Conservation (phyloP, 345 rosid species). For the Balakata baccata region DNA sequence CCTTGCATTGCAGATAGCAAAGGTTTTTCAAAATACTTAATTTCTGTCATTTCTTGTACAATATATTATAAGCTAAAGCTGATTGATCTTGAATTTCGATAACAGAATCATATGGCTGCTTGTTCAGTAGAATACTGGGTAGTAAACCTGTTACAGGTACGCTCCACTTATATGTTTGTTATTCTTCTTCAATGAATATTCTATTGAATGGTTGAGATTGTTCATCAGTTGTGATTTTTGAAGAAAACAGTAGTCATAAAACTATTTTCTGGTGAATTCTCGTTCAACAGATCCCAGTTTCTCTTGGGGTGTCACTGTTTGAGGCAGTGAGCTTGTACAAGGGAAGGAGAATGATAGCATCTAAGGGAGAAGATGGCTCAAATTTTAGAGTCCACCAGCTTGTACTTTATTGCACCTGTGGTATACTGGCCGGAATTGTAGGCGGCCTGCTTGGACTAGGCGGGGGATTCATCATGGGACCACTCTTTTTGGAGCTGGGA, state of each 20-base stretch:
- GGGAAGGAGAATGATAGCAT: conserved; percentile 33
- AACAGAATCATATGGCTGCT: conserved; percentile 38
- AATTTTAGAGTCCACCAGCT: conserved; percentile 25
- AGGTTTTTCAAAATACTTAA: conserved; percentile 40
- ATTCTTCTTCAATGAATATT: neutral
- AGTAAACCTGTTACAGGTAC: conserved; percentile 47
- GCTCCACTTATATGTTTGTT: neutral
- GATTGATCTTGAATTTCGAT: conserved; percentile 10
- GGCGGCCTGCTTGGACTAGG: conserved; percentile 43
- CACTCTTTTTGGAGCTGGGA: conserved; percentile 43
- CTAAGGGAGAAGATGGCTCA: conserved; percentile 28
- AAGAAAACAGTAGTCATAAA: neutral
- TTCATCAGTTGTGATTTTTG: neutral
- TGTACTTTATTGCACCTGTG: conserved; percentile 20
- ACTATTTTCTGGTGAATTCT: neutral
- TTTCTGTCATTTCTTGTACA: neutral
- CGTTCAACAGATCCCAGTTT: conserved; percentile 37
- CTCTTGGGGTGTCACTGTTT: conserved; percentile 32
- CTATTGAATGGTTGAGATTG: neutral
- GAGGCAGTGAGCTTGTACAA: conserved; percentile 36
- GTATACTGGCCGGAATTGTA: conserved; percentile 34
- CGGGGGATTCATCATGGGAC: conserved; percentile 46
- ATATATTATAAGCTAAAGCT: conserved; percentile 11
- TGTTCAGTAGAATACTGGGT: conserved; percentile 50
- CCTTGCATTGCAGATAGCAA: conserved; percentile 59